Evolutionary conservation across 768 basidiomycete genomes (phyloP).

Genomic region (Leccinum arenicola): DNA sequence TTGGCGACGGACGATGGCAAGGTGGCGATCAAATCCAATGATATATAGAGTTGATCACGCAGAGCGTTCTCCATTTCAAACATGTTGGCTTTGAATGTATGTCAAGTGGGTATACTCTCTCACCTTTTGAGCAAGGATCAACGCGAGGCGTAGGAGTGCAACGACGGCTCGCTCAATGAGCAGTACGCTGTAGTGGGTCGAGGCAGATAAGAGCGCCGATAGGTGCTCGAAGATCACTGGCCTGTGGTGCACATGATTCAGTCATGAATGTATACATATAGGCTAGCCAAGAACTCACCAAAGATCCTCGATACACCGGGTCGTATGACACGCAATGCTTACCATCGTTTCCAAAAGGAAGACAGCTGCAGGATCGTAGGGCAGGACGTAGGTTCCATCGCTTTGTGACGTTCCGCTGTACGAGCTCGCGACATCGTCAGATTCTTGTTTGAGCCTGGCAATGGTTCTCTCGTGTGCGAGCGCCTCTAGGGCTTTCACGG

Average conservation of each 20-base stretch:
- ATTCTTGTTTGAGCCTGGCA: slow-evolving; percentile 68
- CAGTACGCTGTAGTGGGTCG: slow-evolving; percentile 82
- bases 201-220: slow-evolving; percentile 70
- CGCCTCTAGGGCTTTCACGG: slow-evolving; percentile 81
- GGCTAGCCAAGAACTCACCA: slow-evolving; percentile 54
- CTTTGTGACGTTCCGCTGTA: slow-evolving; percentile 33
- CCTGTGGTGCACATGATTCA: slow-evolving; percentile 46
- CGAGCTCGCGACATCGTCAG: slow-evolving; percentile 51
- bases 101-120: slow-evolving; percentile 25
- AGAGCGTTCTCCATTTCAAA: slow-evolving; percentile 56
- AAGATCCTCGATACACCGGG: slow-evolving; percentile 78
- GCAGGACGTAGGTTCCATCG: slow-evolving; percentile 54
- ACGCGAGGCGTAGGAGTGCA: slow-evolving; percentile 78
- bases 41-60: slow-evolving; percentile 92
- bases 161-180: slow-evolving; percentile 94
- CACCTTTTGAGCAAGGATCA: slow-evolving; percentile 79
- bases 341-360: slow-evolving; percentile 95
- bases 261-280: neutral
- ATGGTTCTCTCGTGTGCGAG: slow-evolving; percentile 89
- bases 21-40: slow-evolving; percentile 85
- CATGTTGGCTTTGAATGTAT: neutral
- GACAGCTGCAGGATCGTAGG: slow-evolving; percentile 94
- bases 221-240: slow-evolving; percentile 94
- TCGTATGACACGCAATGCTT: slow-evolving; percentile 77
- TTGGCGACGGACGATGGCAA: slow-evolving; percentile 74